These are phyloP conservation scores for Pichia sp. DNA, from an alignment of 1,139 yeast genomes.

Conservation along the genomic window DNA sequence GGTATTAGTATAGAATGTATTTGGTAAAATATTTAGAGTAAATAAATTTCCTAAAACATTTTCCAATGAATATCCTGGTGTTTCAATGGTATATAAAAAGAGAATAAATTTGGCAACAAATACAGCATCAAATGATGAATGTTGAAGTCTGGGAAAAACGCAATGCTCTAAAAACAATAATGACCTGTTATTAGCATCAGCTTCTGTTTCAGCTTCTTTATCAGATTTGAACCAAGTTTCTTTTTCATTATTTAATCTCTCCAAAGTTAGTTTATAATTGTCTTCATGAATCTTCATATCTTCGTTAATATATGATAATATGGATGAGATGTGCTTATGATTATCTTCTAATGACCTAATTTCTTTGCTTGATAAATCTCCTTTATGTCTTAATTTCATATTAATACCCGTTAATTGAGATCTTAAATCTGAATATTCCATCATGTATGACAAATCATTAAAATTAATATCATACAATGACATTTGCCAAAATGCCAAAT, in stretches of 20 bases:
- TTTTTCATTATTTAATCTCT: conserved; percentile 31
- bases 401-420: conserved; percentile 32
- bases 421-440: conserved; percentile 38
- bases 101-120: conserved; percentile 60
- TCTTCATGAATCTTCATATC: conserved; percentile 33
- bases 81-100: conserved; percentile 39
- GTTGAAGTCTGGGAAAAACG: conserved; percentile 67
- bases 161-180: conserved; percentile 47
- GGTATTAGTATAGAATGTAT: conserved; percentile 63
- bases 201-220: conserved; percentile 20
- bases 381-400: conserved; percentile 31
- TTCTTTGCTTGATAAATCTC: conserved; percentile 29
- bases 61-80: conserved; percentile 40
- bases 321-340: conserved; percentile 16
- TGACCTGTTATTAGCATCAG: conserved; percentile 18
- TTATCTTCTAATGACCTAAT: conserved; percentile 19
- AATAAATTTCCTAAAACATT: conserved; percentile 46
- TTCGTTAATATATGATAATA: conserved; percentile 24
- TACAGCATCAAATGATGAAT: conserved; percentile 82
- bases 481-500: conserved; percentile 65
- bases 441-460: conserved; percentile 45
- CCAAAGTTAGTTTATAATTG: conserved; percentile 30
- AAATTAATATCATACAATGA: conserved; percentile 68
- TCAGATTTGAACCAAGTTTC: conserved; percentile 30
- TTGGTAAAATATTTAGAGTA: conserved; percentile 39